These are phyloP conservation scores for Saccharum hybrid DNA, from an alignment of 202 grass and related monocot species.

Conservation along the genomic window DNA sequence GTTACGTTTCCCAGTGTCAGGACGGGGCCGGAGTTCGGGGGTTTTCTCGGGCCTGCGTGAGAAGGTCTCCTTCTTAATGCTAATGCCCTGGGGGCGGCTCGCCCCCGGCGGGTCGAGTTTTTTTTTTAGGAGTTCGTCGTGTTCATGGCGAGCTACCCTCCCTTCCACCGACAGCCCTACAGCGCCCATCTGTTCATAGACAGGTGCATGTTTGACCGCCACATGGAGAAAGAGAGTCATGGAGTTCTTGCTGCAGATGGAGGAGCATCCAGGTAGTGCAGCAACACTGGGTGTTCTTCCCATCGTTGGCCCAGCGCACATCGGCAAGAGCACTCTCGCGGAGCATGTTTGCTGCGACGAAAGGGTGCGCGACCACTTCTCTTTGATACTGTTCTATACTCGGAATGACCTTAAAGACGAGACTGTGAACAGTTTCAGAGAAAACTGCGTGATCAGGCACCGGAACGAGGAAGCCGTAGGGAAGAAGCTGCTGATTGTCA, in stretches of 20 bases:
- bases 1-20: too few species aligned
- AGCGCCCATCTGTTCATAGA: background rate
- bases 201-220: constrained; percentile 24
- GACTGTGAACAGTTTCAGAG: background rate
- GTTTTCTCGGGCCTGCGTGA: too few species aligned
- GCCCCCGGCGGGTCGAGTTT: too few species aligned
- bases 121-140: background rate
- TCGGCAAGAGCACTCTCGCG: constrained; percentile 18
- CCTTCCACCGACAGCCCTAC: background rate
- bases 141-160: background rate
- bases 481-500: background rate
- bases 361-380: background rate
- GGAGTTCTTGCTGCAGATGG: background rate
- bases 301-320: background rate
- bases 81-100: too few species aligned
- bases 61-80: too few species aligned
- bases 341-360: constrained; percentile 6
- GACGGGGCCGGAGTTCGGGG: too few species aligned
- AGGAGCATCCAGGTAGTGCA: background rate
- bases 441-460: background rate
- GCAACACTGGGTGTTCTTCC: background rate
- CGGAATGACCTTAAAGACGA: background rate
- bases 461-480: background rate
- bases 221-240: constrained; percentile 1
- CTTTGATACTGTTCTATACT: background rate